phyloP scores from a whole-genome alignment of 1,284 basidiomycete species.

The Tetrapyrgos nigripes region DNA sequence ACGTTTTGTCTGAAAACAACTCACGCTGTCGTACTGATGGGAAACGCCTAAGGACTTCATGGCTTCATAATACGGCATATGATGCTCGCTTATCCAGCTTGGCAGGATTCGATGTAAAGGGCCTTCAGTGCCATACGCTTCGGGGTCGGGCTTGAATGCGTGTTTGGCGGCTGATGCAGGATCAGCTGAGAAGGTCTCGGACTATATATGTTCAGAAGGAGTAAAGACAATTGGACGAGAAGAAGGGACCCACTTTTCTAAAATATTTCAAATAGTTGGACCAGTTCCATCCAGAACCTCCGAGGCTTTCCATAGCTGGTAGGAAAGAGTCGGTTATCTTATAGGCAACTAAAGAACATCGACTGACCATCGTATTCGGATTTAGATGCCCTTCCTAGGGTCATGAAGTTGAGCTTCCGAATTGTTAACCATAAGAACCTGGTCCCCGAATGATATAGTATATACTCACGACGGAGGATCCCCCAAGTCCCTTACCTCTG shows the following conservation, averaged over 20 bases:
- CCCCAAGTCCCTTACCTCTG: conserved; percentile 9
- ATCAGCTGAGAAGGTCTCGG: not conserved
- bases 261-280: conserved; percentile 13
- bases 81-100: not conserved
- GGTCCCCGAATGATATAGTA: not conserved
- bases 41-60: conserved; percentile 9
- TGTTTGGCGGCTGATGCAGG: not conserved
- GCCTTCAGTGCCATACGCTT: not conserved
- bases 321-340: not conserved
- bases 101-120: not conserved
- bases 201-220: not conserved
- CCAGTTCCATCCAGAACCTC: conserved; percentile 15
- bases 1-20: not conserved
- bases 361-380: conserved; percentile 4
- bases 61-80: not conserved
- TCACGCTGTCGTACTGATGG: conserved; percentile 6
- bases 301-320: conserved; percentile 11
- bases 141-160: not conserved
- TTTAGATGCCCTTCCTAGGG: conserved; percentile 1
- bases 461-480: not conserved
- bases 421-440: not conserved
- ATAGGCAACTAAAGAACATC: not conserved
- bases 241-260: conserved; percentile 8
- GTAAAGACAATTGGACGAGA: not conserved
- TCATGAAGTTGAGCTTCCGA: not conserved